Conservation (phyloP, 345 rosid genomes). For the Brassica napus region DNA sequence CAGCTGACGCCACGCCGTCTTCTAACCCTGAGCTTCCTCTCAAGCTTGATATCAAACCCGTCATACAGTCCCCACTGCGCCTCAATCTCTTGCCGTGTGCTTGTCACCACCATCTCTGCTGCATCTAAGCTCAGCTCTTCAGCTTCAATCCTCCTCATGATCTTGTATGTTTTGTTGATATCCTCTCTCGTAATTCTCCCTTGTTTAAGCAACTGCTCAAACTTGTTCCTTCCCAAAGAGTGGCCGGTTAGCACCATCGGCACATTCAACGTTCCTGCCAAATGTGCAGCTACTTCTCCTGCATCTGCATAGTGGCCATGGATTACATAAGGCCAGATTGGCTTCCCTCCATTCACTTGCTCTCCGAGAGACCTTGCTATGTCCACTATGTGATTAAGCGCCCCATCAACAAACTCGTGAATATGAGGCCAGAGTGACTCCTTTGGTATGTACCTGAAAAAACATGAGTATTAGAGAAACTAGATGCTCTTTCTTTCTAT, state of each 20-base stretch:
- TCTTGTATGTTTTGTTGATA: slow-evolving; percentile 85
- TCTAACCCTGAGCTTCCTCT: slow-evolving; percentile 86
- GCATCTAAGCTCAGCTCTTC: slow-evolving; percentile 95
- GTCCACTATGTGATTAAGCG: slow-evolving; percentile 79
- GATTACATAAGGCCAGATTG: slow-evolving; percentile 94
- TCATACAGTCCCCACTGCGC: slow-evolving; percentile 99
- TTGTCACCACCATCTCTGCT: slow-evolving; percentile 94
- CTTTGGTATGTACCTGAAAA: slow-evolving; percentile 44
- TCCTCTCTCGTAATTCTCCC: slow-evolving; percentile 87
- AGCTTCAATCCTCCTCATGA: slow-evolving; percentile 91
- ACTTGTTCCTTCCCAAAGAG: slow-evolving; percentile 96
- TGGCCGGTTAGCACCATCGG: slow-evolving; percentile 99
- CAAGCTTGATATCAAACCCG: slow-evolving; percentile 95
- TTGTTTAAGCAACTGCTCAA: slow-evolving; percentile 91
- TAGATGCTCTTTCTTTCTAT: background rate
- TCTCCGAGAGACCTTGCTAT: slow-evolving; percentile 89
- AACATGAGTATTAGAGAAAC: slow-evolving; percentile 22
- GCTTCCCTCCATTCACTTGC: slow-evolving; percentile 71
- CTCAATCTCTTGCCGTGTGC: slow-evolving; percentile 93
- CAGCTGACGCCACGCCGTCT: slow-evolving; percentile 89
- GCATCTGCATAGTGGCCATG: slow-evolving; percentile 99
- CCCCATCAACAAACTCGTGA: slow-evolving; percentile 96
- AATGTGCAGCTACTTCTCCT: slow-evolving; percentile 86
- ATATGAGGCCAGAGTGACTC: slow-evolving; percentile 90
- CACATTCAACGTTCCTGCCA: slow-evolving; percentile 90